Conservation (phyloP, 2,329 filamentous ascomycete genomes). For the Trichothecium sympodiale region DNA sequence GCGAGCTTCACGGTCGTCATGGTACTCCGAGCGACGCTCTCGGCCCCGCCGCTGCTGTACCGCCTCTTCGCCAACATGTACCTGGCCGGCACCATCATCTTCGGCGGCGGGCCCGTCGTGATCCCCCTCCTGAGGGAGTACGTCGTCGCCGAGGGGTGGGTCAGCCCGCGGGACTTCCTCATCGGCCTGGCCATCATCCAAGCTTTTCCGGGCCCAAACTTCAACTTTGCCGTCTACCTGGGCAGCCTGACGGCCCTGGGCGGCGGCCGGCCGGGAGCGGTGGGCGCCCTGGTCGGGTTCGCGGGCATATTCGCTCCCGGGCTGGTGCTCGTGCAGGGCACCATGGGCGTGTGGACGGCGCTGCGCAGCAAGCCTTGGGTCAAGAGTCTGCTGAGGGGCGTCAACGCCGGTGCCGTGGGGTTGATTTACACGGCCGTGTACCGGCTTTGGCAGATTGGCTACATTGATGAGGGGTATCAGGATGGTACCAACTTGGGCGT, state of each 20-base stretch:
- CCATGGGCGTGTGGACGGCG: conserved; percentile 40
- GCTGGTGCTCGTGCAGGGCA: conserved; percentile 31
- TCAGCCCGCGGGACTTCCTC: conserved; percentile 58
- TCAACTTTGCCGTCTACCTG: conserved; percentile 43
- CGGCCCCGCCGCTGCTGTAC: conserved; percentile 33
- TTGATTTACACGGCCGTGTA: conserved; percentile 52
- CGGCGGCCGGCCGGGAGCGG: conserved; percentile 19
- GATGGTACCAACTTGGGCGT: conserved; percentile 37
- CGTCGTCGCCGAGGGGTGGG: conserved; percentile 59
- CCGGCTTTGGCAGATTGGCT: conserved; percentile 47
- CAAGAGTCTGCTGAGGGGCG: conserved; percentile 26
- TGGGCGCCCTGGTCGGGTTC: conserved; percentile 34
- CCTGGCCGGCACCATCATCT: conserved; percentile 59
- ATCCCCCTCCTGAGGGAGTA: conserved; percentile 52
- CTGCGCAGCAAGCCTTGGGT: conserved; percentile 32
- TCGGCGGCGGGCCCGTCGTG: conserved; percentile 54
- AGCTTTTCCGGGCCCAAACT: conserved; percentile 45
- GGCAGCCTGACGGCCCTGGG: conserved; percentile 34
- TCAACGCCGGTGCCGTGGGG: conserved; percentile 47
- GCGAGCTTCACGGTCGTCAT: conserved; percentile 45
- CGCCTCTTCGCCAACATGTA: conserved; percentile 63
- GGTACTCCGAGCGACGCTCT: conserved; percentile 31
- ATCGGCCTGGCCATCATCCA: conserved; percentile 63
- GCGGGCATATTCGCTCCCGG: conserved; percentile 39
- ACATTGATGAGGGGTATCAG: conserved; percentile 31